Evolutionary conservation across 2,329 filamentous ascomycete genomes (phyloP).

Genomic region (Periconia digitata): DNA sequence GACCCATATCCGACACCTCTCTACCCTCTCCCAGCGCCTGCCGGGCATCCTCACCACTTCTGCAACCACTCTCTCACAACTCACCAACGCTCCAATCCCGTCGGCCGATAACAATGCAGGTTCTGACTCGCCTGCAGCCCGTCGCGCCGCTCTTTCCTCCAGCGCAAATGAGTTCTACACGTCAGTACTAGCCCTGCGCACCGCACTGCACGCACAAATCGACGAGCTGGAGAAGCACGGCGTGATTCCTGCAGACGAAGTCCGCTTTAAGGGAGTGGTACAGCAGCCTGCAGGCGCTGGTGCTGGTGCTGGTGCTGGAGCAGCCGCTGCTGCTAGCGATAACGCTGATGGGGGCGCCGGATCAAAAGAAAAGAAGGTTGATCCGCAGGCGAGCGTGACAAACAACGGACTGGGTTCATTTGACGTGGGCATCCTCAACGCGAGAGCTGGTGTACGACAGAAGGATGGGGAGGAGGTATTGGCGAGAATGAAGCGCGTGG

Average conservation of each 20-base stretch:
- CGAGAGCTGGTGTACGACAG: slow-evolving; percentile 74
- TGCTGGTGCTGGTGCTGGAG: not conserved
- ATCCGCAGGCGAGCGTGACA: slow-evolving; percentile 34
- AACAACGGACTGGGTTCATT: slow-evolving; percentile 58
- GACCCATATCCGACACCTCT: slow-evolving; percentile 35
- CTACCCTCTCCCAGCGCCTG: slow-evolving; percentile 29
- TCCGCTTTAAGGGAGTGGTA: slow-evolving; percentile 15
- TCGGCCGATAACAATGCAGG: slow-evolving; percentile 33
- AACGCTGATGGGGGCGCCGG: slow-evolving; percentile 9
- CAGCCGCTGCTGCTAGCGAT: not conserved
- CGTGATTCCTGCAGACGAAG: slow-evolving; percentile 34
- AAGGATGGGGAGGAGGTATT: slow-evolving; percentile 85
- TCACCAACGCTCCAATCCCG: slow-evolving; percentile 55
- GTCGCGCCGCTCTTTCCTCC: slow-evolving; percentile 39
- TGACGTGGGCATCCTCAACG: slow-evolving; percentile 89
- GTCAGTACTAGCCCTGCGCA: slow-evolving; percentile 59
- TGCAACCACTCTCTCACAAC: slow-evolving; percentile 73
- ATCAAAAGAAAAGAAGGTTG: slow-evolving; percentile 9
- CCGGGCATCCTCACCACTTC: slow-evolving; percentile 69
- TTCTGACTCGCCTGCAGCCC: slow-evolving; percentile 43
- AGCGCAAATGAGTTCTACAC: slow-evolving; percentile 72
- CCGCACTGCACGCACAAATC: slow-evolving; percentile 31
- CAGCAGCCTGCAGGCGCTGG: not conserved
- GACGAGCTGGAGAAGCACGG: slow-evolving; percentile 31
- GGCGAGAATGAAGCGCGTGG: slow-evolving; percentile 60